Evolutionary conservation across 164 flowering plant species (phyloP).

Genomic region (Chimonanthus praecox): DNA sequence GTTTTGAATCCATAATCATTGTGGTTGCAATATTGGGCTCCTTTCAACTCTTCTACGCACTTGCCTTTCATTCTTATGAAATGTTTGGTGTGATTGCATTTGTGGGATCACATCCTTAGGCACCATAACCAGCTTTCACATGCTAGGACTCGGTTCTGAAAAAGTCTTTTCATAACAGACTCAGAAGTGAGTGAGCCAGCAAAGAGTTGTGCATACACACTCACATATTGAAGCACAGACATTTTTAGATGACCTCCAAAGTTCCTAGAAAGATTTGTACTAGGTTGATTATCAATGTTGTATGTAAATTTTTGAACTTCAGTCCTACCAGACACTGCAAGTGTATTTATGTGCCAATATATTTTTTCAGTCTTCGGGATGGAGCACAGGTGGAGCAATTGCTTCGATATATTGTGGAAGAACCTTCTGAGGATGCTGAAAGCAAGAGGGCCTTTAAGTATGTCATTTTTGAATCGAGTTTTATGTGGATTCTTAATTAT

Average conservation of each 20-base stretch:
- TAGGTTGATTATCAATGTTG: background rate
- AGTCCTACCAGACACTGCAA: background rate
- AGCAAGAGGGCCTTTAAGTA: constrained; percentile 87
- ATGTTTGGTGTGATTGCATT: background rate
- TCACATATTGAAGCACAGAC: background rate
- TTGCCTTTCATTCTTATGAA: background rate
- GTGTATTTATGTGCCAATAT: background rate
- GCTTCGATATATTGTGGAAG: constrained; percentile 68
- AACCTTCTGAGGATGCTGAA: constrained; percentile 80
- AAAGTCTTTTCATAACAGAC: background rate
- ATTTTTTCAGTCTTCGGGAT: constrained; percentile 60
- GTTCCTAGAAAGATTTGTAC: background rate
- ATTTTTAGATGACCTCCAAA: background rate
- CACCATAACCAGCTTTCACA: background rate
- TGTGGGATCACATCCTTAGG: background rate
- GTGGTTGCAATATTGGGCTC: too few species aligned
- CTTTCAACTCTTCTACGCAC: too few species aligned
- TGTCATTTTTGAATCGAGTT: background rate
- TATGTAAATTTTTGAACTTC: background rate
- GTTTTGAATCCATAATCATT: too few species aligned
- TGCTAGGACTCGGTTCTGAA: background rate
- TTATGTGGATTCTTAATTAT: background rate
- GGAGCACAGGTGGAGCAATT: constrained; percentile 87
- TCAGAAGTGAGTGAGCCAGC: background rate
- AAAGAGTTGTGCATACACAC: background rate